phyloP scores from a whole-genome alignment of 768 basidiomycete species.

The Tubosaeta sp. region DNA sequence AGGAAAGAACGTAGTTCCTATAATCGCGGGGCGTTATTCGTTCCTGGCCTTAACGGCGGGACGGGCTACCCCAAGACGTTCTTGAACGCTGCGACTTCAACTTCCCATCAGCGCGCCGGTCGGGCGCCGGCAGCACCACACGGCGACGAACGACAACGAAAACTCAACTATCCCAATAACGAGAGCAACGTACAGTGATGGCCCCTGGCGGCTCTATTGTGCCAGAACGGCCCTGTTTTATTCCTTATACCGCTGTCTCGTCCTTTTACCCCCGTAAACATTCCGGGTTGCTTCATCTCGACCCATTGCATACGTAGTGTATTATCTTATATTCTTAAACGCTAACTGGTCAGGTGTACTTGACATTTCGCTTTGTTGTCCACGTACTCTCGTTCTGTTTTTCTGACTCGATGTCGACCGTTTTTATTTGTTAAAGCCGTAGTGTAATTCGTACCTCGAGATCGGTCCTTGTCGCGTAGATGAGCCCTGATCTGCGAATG shows the following conservation, averaged over 20 bases:
- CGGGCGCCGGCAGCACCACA: constrained; percentile 14
- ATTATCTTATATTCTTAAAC: constrained; percentile 32
- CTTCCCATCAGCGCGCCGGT: constrained; percentile 14
- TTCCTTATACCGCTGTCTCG: constrained; percentile 8
- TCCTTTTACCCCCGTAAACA: constrained; percentile 1
- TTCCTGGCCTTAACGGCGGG: constrained; percentile 38
- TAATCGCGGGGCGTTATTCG: constrained; percentile 71
- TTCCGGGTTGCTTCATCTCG: constrained; percentile 17
- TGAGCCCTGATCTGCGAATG: constrained; percentile 22
- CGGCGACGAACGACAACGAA: constrained; percentile 26
- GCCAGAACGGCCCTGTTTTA: neutral
- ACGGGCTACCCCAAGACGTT: constrained; percentile 27
- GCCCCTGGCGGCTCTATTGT: neutral
- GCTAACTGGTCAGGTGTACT: constrained; percentile 23
- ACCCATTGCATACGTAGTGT: constrained; percentile 25
- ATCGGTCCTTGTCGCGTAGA: constrained; percentile 8
- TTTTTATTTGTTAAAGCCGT: constrained; percentile 7
- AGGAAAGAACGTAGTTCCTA: constrained; percentile 80
- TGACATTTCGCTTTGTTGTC: constrained; percentile 7
- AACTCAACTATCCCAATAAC: constrained; percentile 9
- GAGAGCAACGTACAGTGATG: constrained; percentile 9
- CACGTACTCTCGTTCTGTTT: constrained; percentile 5
- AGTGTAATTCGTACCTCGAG: constrained; percentile 10
- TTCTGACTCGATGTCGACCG: constrained; percentile 3
- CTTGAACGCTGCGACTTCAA: constrained; percentile 16